Evolutionary conservation across 208 protist species (phyloP).

Genomic region (Trypanosoma theileri): DNA sequence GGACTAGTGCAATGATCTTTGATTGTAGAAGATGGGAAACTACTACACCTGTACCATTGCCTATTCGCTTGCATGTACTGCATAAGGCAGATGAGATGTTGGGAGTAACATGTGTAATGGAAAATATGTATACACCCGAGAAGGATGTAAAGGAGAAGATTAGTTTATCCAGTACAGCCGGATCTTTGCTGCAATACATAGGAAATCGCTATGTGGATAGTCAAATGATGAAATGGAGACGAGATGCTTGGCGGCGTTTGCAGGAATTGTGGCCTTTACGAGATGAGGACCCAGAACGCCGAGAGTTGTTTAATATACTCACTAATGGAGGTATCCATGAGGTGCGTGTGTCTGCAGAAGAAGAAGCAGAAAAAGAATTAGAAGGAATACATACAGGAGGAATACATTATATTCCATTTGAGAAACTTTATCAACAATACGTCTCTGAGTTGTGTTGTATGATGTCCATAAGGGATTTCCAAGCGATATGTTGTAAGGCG

Average conservation of each 20-base stretch:
- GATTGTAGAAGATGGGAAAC: background rate
- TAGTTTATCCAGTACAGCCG: background rate
- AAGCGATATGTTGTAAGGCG: background rate
- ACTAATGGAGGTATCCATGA: background rate
- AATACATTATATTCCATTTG: background rate
- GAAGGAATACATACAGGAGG: background rate
- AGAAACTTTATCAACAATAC: constrained; percentile 13
- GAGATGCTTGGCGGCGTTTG: constrained; percentile 1
- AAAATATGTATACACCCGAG: background rate
- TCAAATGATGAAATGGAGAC: constrained; percentile 4
- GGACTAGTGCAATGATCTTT: background rate
- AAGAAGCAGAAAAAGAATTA: too few species aligned
- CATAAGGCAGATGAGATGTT: background rate
- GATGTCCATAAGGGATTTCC: constrained; percentile 1
- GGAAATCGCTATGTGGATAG: background rate
- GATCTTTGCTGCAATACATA: constrained; percentile 1
- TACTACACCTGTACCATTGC: constrained; percentile 1
- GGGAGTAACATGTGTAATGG: background rate
- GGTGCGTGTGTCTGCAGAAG: background rate
- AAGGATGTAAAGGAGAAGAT: background rate
- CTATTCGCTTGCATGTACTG: constrained; percentile 7
- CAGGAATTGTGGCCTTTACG: background rate
- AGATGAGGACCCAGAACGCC: background rate
- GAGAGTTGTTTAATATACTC: constrained; percentile 1
- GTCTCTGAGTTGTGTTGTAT: background rate